Evolutionary conservation across 148 eudicot genomes (phyloP).

Genomic region (Euryodendron excelsum): DNA sequence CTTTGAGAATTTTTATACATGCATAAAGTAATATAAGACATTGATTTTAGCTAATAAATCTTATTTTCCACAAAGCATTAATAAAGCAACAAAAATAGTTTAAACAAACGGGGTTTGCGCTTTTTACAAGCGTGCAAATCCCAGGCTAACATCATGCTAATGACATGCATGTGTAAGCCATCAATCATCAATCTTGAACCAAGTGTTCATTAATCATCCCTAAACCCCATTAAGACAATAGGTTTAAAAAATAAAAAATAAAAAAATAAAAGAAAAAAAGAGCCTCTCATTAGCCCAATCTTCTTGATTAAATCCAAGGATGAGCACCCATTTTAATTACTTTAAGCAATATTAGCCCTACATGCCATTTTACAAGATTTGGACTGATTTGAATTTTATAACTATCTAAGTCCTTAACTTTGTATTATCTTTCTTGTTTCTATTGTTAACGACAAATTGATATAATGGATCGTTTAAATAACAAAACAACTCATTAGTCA

Average conservation of each 20-base stretch:
- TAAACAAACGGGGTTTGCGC: too few relatives aligned
- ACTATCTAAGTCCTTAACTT: not conserved
- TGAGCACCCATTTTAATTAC: not conserved
- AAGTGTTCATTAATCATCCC: not conserved
- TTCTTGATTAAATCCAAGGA: constrained; percentile 1
- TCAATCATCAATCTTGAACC: constrained; percentile 6
- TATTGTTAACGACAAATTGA: not conserved
- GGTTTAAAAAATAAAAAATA: too few relatives aligned
- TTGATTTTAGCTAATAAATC: constrained; percentile 1
- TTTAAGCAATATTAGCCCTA: not conserved
- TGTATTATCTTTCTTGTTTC: not conserved
- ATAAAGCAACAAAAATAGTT: not conserved
- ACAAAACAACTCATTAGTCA: too few relatives aligned
- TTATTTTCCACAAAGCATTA: not conserved
- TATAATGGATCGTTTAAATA: too few relatives aligned
- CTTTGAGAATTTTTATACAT: not conserved
- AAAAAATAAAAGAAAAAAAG: not conserved
- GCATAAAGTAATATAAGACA: not conserved
- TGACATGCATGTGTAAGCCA: constrained; percentile 4
- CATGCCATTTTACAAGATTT: not conserved
- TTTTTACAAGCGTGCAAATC: too few relatives aligned
- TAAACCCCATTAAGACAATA: not conserved
- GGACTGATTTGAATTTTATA: not conserved
- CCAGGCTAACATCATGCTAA: constrained; percentile 2
- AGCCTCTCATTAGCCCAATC: not conserved